phyloP scores from a whole-genome alignment of 2,329 filamentous ascomycete genomes.

The Trichoderma sp. region DNA sequence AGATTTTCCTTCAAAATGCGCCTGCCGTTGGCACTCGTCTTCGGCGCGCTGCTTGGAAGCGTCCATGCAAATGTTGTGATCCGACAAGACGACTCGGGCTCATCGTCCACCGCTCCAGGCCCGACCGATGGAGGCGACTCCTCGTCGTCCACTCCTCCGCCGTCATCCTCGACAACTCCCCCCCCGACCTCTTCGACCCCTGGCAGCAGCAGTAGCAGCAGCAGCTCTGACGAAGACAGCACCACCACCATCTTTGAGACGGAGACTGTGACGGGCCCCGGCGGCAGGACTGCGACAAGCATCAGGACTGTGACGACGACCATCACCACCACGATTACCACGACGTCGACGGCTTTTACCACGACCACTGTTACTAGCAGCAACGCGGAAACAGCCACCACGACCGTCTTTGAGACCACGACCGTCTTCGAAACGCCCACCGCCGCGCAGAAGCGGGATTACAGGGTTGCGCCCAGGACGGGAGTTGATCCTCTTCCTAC shows the following conservation, averaged over 20 bases:
- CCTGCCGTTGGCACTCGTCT: constrained; percentile 25
- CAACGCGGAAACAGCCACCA: constrained; percentile 37
- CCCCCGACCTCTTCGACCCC: background rate
- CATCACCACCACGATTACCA: constrained; percentile 29
- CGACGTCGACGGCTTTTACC: constrained; percentile 35
- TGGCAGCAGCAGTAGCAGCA: background rate
- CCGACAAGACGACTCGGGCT: constrained; percentile 18
- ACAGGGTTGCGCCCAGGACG: background rate
- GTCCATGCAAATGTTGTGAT: constrained; percentile 23
- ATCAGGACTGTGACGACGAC: constrained; percentile 28
- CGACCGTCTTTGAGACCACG: constrained; percentile 35
- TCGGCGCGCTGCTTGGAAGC: constrained; percentile 26
- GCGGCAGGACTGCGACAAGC: constrained; percentile 31
- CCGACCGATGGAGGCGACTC: background rate
- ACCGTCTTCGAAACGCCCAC: constrained; percentile 29
- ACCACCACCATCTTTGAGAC: constrained; percentile 34
- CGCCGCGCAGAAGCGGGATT: background rate
- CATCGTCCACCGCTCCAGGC: background rate
- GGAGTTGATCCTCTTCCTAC: constrained; percentile 24
- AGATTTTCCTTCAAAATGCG: constrained; percentile 23
- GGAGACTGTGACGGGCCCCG: constrained; percentile 30
- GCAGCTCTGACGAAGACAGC: background rate
- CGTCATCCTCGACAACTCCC: constrained; percentile 28
- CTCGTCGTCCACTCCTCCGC: constrained; percentile 25
- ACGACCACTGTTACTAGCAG: constrained; percentile 39